Evolutionary conservation across 2,329 filamentous ascomycete species (phyloP).

Genomic region (Bipolaris zeicola): DNA sequence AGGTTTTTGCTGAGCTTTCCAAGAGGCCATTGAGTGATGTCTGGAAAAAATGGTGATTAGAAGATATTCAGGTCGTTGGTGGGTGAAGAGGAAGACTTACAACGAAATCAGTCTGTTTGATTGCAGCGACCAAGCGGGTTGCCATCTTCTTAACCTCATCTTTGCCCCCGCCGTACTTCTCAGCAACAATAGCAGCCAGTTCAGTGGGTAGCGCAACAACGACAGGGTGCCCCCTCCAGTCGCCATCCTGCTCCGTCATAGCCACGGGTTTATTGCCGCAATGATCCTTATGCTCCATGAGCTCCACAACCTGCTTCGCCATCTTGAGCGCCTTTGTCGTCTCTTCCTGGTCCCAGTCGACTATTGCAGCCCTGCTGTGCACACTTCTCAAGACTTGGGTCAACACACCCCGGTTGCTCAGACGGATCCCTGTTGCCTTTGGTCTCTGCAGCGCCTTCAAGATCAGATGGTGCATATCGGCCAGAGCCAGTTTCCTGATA

Average conservation of each 20-base stretch:
- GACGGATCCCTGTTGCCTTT: slow-evolving; percentile 31
- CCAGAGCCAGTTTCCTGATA: slow-evolving; percentile 25
- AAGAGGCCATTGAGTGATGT: slow-evolving; percentile 13
- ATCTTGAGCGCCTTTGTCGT: slow-evolving; percentile 47
- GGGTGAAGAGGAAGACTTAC: slow-evolving; percentile 16
- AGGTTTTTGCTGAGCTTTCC: background rate
- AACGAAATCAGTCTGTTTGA: slow-evolving; percentile 31
- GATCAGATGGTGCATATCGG: slow-evolving; percentile 35
- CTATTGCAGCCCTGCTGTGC: slow-evolving; percentile 39
- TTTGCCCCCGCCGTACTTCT: slow-evolving; percentile 45
- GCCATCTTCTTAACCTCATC: slow-evolving; percentile 51
- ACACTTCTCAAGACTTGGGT: slow-evolving; percentile 44
- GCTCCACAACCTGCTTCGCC: slow-evolving; percentile 47
- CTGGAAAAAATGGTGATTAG: slow-evolving; percentile 10
- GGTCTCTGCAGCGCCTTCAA: slow-evolving; percentile 39
- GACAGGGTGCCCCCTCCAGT: slow-evolving; percentile 37
- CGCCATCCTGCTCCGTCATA: slow-evolving; percentile 19
- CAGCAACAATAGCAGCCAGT: slow-evolving; percentile 50
- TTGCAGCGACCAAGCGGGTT: slow-evolving; percentile 46
- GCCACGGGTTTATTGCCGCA: slow-evolving; percentile 15
- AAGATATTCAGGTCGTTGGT: background rate
- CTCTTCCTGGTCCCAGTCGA: slow-evolving; percentile 46
- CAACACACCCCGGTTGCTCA: slow-evolving; percentile 34
- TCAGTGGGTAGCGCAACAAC: slow-evolving; percentile 53
- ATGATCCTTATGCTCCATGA: slow-evolving; percentile 52